These are phyloP conservation scores for Dioscorea alata DNA, from an alignment of 106 monocot genomes.

Conservation along the genomic window DNA sequence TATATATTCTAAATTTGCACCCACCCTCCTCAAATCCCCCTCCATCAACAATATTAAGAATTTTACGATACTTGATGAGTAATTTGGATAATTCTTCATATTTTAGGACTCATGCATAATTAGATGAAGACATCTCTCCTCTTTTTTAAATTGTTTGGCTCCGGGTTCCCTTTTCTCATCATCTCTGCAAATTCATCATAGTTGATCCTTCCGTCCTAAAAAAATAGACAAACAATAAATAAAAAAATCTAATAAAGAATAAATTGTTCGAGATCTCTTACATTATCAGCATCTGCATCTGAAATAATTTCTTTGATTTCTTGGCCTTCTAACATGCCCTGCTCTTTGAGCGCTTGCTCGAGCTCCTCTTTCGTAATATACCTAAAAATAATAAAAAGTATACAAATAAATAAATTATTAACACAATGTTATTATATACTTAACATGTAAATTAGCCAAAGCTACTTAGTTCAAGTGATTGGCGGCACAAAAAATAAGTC, in stretches of 20 bases:
- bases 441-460: no score
- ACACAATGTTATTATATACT: no score
- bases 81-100: no score
- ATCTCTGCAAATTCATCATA: constrained; percentile 71
- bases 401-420: not conserved
- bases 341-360: constrained; percentile 32
- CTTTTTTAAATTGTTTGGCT: constrained; percentile 42
- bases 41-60: no score
- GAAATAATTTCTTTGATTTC: constrained; percentile 40
- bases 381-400: not conserved
- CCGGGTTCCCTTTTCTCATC: constrained; percentile 54
- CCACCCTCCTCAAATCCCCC: no score
- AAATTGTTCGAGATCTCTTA: constrained; percentile 14
- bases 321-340: constrained; percentile 39
- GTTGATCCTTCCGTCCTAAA: constrained; percentile 75
- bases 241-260: not conserved
- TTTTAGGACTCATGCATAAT: not conserved
- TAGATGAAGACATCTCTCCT: constrained; percentile 40
- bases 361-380: constrained; percentile 42
- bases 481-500: no score
- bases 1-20: no score
- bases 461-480: no score
- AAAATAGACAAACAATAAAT: not conserved
- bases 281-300: constrained; percentile 72
- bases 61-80: no score